phyloP scores from a whole-genome alignment of 208 protist genomes.

The Leishmania arabica region DNA sequence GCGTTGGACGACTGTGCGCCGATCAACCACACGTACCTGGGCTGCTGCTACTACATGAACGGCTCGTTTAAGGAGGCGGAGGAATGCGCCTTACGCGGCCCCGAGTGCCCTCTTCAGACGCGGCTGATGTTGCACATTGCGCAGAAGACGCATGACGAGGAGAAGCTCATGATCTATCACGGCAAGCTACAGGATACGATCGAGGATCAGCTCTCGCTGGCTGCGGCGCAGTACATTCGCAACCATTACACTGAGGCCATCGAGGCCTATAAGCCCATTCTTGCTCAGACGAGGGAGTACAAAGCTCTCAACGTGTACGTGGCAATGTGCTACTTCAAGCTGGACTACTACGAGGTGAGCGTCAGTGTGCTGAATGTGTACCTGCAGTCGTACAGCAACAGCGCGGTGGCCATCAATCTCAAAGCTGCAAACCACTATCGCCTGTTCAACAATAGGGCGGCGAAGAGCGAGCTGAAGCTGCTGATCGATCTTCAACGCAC shows the following conservation, averaged over 20 bases:
- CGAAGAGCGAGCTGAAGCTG: constrained; percentile 92
- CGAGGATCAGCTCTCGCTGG: constrained; percentile 94
- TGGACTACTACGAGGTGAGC: constrained; percentile 97
- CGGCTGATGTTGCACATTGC: constrained; percentile 96
- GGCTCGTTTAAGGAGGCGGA: constrained; percentile 92
- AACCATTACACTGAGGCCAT: constrained; percentile 97
- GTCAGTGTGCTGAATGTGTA: constrained; percentile 92
- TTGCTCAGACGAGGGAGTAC: constrained; percentile 94
- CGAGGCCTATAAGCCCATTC: constrained; percentile 97
- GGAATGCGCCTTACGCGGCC: constrained; percentile 84
- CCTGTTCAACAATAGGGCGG: constrained; percentile 94
- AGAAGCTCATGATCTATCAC: constrained; percentile 94
- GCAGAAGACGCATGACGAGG: constrained; percentile 93
- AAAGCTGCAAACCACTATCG: constrained; percentile 97
- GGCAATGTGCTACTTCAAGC: constrained; percentile 98
- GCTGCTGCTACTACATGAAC: constrained; percentile 84
- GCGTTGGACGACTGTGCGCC: constrained; percentile 58
- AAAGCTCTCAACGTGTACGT: constrained; percentile 96
- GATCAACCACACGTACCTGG: constrained; percentile 81
- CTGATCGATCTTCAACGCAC: constrained; percentile 89
- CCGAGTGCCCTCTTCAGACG: constrained; percentile 82
- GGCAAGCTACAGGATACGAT: constrained; percentile 86
- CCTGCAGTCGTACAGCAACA: constrained; percentile 91
- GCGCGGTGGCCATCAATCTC: constrained; percentile 95
- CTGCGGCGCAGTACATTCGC: constrained; percentile 95